Conservation (phyloP, 345 rosid species). For the Clarkia xantiana region DNA sequence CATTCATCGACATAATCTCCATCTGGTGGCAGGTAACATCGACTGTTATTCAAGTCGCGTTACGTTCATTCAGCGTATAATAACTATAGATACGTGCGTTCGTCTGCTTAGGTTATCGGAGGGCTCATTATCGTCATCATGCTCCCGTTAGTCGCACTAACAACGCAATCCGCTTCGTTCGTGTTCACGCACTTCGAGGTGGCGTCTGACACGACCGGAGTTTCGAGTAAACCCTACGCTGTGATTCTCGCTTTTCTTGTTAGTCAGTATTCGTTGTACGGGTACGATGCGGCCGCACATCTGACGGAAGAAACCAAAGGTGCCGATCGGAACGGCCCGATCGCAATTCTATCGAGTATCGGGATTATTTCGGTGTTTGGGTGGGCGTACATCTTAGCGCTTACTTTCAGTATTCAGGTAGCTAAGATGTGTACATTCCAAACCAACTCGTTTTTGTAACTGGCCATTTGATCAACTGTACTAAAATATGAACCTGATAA, state of each 20-base stretch:
- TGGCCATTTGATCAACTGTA: too few relatives aligned
- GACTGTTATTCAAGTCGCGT: neutral
- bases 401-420: slow-evolving; percentile 49
- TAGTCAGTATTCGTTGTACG: slow-evolving; percentile 47
- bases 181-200: slow-evolving; percentile 37
- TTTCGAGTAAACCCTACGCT: slow-evolving; percentile 42
- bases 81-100: too few relatives aligned
- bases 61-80: too few relatives aligned
- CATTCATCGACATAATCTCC: slow-evolving; percentile 47
- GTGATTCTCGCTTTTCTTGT: slow-evolving; percentile 39
- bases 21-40: slow-evolving; percentile 56
- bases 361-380: slow-evolving; percentile 47
- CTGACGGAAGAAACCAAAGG: slow-evolving; percentile 62
- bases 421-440: neutral
- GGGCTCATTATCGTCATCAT: slow-evolving; percentile 37
- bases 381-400: slow-evolving; percentile 52
- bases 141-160: slow-evolving; percentile 42
- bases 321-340: slow-evolving; percentile 49
- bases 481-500: too few relatives aligned
- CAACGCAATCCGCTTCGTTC: slow-evolving; percentile 36
- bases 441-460: neutral
- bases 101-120: slow-evolving; percentile 26
- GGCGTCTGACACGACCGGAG: slow-evolving; percentile 31
- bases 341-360: slow-evolving; percentile 43
- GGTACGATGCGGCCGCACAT: slow-evolving; percentile 55